These are phyloP conservation scores for Schizophyllum amplum DNA, from an alignment of 1,284 basidiomycete genomes.

Conservation along the genomic window DNA sequence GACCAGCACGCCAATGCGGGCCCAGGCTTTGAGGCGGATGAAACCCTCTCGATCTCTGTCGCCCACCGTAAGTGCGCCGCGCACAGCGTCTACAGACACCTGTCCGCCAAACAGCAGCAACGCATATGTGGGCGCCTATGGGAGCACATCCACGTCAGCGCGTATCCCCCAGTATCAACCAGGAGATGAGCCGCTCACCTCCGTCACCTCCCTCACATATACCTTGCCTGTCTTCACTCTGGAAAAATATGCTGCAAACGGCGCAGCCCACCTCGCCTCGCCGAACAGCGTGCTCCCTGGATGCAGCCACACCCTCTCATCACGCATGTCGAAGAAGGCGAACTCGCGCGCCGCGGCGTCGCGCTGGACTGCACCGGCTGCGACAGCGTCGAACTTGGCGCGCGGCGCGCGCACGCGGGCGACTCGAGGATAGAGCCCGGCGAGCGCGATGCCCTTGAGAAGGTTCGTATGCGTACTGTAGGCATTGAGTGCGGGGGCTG, in stretches of 20 bases:
- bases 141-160: neutral
- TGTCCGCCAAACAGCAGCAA: conserved; percentile 80
- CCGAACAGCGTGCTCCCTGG: conserved; percentile 81
- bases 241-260: conserved; percentile 78
- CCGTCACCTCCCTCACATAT: conserved; percentile 83
- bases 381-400: conserved; percentile 75
- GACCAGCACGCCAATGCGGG: conserved; percentile 83
- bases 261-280: conserved; percentile 64
- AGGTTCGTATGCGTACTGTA: conserved; percentile 64
- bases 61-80: conserved; percentile 67
- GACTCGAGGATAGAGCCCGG: conserved; percentile 77
- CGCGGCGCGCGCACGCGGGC: conserved; percentile 70
- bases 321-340: conserved; percentile 63
- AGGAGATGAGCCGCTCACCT: conserved; percentile 39
- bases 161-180: neutral
- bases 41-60: conserved; percentile 25
- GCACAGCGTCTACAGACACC: conserved; percentile 73
- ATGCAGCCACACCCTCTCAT: conserved; percentile 71
- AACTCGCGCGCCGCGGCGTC: conserved; percentile 80
- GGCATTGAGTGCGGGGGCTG: conserved; percentile 41
- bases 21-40: conserved; percentile 74
- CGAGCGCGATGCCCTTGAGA: conserved; percentile 75
- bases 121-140: conserved; percentile 76
- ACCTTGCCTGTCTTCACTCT: conserved; percentile 83
- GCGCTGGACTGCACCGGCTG: conserved; percentile 72